Percentiles rank a stretch among this genome's conserved stretches.
phyloP scores from a whole-genome alignment of 345 rosid species.

The Anacardium occidentale region DNA sequence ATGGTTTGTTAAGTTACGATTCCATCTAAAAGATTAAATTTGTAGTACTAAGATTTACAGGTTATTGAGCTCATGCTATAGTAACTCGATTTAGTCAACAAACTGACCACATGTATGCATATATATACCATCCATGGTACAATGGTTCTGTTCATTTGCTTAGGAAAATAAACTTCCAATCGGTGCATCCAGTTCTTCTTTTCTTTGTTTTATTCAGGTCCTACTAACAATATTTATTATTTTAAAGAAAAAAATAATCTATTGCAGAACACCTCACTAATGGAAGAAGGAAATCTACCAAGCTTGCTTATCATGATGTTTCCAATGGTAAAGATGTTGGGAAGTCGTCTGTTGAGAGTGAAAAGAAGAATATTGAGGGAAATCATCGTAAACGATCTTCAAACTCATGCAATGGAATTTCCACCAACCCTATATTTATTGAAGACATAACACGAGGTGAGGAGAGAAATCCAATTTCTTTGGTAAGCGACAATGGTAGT shows the following conservation, averaged over 20 bases:
- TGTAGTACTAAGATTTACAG: too few species aligned
- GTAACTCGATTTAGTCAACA: too few species aligned
- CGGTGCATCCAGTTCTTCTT: too few species aligned
- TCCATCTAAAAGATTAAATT: too few species aligned
- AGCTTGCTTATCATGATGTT: background rate
- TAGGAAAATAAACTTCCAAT: too few species aligned
- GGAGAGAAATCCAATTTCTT: conserved; percentile 24
- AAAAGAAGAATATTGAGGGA: background rate
- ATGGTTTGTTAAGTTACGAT: background rate
- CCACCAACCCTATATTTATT: conserved; percentile 21
- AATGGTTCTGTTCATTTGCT: too few species aligned
- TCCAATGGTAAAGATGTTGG: background rate
- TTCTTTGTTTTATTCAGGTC: too few species aligned
- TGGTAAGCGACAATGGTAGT: conserved; percentile 9
- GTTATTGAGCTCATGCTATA: too few species aligned
- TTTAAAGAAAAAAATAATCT: background rate
- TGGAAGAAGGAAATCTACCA: background rate
- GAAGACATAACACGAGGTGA: conserved; percentile 35
- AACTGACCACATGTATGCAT: too few species aligned
- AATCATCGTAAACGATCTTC: too few species aligned
- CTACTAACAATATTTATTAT: background rate
- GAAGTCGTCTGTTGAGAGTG: background rate
- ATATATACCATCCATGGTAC: too few species aligned
- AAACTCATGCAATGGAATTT: background rate
- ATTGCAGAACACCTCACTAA: background rate